Percentiles rank a stretch among this genome's conserved stretches.
phyloP scores from a whole-genome alignment of 345 rosid species.

The Murraya koenigii region DNA sequence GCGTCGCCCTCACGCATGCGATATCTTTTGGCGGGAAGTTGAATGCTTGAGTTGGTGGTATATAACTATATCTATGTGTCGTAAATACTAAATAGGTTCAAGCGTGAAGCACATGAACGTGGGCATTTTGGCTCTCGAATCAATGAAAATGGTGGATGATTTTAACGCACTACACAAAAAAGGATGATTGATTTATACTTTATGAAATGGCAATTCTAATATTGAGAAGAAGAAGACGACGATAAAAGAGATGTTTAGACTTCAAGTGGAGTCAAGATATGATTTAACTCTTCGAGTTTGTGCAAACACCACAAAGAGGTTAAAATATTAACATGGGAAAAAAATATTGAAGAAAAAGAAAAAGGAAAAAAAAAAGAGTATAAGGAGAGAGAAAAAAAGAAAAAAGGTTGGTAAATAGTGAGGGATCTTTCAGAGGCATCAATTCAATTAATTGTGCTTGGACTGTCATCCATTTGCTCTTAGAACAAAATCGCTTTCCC shows the following conservation, averaged over 20 bases:
- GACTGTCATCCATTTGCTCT: conserved; percentile 68
- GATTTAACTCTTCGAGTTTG: conserved; percentile 34
- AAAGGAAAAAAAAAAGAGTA: conserved; percentile 4
- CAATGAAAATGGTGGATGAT: conserved; percentile 19
- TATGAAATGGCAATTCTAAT: not conserved
- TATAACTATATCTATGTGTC: too few species aligned
- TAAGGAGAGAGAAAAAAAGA: not conserved
- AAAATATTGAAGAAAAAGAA: not conserved
- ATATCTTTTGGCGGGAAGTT: conserved; percentile 32
- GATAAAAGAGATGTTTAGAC: conserved; percentile 24
- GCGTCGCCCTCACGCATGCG: not conserved
- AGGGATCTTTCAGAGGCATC: conserved; percentile 45
- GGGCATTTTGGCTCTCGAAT: conserved; percentile 28
- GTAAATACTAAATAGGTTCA: not conserved
- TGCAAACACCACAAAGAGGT: conserved; percentile 22
- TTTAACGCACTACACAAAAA: conserved; percentile 14
- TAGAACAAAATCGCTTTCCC: conserved; percentile 34
- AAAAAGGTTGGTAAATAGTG: conserved; percentile 7
- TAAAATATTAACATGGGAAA: conserved; percentile 7
- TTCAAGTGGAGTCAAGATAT: conserved; percentile 39
- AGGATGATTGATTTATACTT: not conserved
- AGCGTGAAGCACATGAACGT: conserved; percentile 13
- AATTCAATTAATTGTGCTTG: conserved; percentile 43
- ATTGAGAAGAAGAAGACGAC: not conserved
- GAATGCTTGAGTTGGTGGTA: not conserved